Conservation (phyloP, 2,329 filamentous ascomycete genomes). For the Calonectria hongkongensis region DNA sequence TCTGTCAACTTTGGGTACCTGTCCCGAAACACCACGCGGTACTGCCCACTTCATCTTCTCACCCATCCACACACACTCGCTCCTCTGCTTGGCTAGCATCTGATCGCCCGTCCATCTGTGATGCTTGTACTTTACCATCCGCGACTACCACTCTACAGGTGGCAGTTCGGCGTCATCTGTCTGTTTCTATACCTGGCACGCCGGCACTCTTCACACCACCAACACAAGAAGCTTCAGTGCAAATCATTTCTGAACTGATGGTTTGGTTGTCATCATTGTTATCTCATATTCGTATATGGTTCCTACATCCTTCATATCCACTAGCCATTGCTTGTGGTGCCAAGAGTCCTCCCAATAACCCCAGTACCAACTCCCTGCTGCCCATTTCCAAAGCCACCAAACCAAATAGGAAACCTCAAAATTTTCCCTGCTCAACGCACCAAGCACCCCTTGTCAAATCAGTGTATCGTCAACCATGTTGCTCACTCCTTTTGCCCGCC, state of each 20-base stretch:
- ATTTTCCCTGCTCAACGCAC: conserved; percentile 11
- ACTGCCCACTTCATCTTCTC: conserved; percentile 17
- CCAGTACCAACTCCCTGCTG: not conserved
- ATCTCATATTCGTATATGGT: conserved; percentile 15
- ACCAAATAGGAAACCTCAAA: conserved; percentile 7
- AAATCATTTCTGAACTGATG: conserved; percentile 12
- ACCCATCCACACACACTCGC: conserved; percentile 16
- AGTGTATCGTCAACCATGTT: conserved; percentile 30
- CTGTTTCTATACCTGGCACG: not conserved
- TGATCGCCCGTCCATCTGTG: conserved; percentile 24
- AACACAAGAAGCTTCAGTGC: not conserved
- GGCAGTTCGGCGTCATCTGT: conserved; percentile 8
- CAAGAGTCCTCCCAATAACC: not conserved
- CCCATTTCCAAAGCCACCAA: conserved; percentile 6
- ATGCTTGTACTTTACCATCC: conserved; percentile 8
- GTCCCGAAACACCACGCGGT: conserved; percentile 31
- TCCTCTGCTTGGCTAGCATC: conserved; percentile 14
- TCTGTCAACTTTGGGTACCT: conserved; percentile 30
- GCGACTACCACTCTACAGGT: conserved; percentile 4
- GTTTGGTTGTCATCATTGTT: conserved; percentile 31
- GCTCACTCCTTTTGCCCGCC: conserved; percentile 28
- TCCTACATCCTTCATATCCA: conserved; percentile 22
- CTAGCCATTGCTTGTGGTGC: conserved; percentile 12
- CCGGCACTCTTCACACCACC: conserved; percentile 13
- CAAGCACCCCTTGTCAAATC: conserved; percentile 22